These are phyloP conservation scores for Pichia sp. DNA, from an alignment of 1,139 yeast genomes.

Conservation along the genomic window DNA sequence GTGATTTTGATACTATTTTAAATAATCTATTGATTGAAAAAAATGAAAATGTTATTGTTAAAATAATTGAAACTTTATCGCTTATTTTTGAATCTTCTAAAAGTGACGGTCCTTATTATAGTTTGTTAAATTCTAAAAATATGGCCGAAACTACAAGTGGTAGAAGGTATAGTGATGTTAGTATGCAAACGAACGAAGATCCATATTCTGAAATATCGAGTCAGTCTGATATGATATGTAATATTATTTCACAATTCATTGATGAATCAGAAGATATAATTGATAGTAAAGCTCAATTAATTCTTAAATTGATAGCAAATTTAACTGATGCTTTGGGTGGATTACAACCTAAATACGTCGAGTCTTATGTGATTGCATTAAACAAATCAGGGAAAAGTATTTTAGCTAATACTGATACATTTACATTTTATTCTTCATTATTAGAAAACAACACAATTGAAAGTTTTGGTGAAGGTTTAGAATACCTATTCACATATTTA, in stretches of 20 bases:
- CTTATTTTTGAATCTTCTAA: constrained; percentile 27
- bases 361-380: constrained; percentile 16
- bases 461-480: constrained; percentile 28
- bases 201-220: constrained; percentile 20
- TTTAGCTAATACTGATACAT: constrained; percentile 25
- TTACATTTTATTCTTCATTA: constrained; percentile 30
- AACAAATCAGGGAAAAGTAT: constrained; percentile 16
- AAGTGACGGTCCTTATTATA: constrained; percentile 28
- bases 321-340: constrained; percentile 24
- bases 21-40: constrained; percentile 34
- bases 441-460: constrained; percentile 27
- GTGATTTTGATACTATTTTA: constrained; percentile 24
- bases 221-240: constrained; percentile 15
- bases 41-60: constrained; percentile 37
- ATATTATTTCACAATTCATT: constrained; percentile 4
- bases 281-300: constrained; percentile 2
- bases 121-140: constrained; percentile 20
- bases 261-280: neutral
- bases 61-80: constrained; percentile 34
- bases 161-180: constrained; percentile 26
- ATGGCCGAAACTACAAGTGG: constrained; percentile 19
- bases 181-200: constrained; percentile 27
- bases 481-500: constrained; percentile 34
- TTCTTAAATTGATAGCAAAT: constrained; percentile 10
- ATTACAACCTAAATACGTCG: constrained; percentile 18